Base-by-base conservation (phyloP, 75 land plant genomes). In the Pinus albicaulis region DNA sequence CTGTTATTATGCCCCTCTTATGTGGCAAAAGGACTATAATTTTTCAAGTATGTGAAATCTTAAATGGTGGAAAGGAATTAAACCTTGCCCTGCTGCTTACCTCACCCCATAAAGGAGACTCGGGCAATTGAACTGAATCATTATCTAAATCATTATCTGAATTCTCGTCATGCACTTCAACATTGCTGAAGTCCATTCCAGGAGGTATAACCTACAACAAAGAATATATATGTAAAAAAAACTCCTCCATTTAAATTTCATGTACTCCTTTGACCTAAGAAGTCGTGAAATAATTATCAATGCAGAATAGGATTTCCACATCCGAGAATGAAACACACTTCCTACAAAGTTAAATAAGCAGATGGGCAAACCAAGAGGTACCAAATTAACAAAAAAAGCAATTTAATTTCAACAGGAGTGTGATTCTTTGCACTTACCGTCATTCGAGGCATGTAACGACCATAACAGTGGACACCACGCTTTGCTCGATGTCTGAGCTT, bases 391-490 rank as follows among this genome's bases (percentile, higher is more conserved):
- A 72, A 55, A 72, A 72, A 62, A 34, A 8, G 38, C 7, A 60
- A 34, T 1, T 66, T 75, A n/a, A 73, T 34, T 59, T 23, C 4
- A 52, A 55, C 2, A 7, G 8, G 20, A 48, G 6, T 25, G 12
- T 20, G 26, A 17, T 19, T 26, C 36, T 15, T 16, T 60, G 61
- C 64, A 88, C 89, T 83, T 90, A 94, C 98, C 78, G 76, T 80
- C 91, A 90, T 92, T 24, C 98, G 95, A 68, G 98, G 98, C 98
- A 95, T 95, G 61, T 80, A 92, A 26, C 91, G 87, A 22, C 98
- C 95, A 85, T 85, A 81, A 71, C 91, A 92, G 73, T 82, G 90
- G 56, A 90, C 89, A 66, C 89, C 90, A 23, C 96, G 86, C 80
- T 86, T 88, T 24, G 84, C 86, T 71, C 98, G 86, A 3, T 88